Percentiles rank a stretch among this genome's conserved stretches.
Evolutionary conservation across 2,329 filamentous ascomycete genomes (phyloP).

Genomic region (Pezicula carpinea): DNA sequence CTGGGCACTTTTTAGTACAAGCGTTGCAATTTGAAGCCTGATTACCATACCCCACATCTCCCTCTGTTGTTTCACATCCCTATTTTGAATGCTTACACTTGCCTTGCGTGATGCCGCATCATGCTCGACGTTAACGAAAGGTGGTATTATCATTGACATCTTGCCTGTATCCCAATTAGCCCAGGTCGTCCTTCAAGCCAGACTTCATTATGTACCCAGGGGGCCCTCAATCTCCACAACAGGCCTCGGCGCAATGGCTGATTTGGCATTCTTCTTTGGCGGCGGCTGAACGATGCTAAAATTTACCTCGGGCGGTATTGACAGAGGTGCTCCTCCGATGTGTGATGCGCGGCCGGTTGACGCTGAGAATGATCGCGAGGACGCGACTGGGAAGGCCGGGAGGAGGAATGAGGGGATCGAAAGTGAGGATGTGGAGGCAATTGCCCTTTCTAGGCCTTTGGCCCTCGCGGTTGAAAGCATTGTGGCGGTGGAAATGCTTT

Average conservation of each 20-base stretch:
- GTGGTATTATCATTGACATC: conserved; percentile 72
- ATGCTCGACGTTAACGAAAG: conserved; percentile 68
- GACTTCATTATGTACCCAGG: conserved; percentile 50
- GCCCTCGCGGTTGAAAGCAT: conserved; percentile 65
- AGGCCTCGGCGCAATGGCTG: conserved; percentile 54
- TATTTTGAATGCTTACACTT: conserved; percentile 65
- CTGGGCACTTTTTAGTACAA: conserved; percentile 41
- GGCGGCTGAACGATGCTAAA: conserved; percentile 62
- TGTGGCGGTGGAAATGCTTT: conserved; percentile 18
- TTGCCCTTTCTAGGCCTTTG: conserved; percentile 53
- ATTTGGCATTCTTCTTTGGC: conserved; percentile 11
- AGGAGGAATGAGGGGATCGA: conserved; percentile 69
- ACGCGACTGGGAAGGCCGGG: conserved; percentile 57
- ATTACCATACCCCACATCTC: conserved; percentile 83
- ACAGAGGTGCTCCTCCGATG: conserved; percentile 76
- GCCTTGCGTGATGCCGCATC: conserved; percentile 61
- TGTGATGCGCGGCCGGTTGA: conserved; percentile 67
- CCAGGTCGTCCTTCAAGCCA: conserved; percentile 1
- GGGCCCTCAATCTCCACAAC: conserved; percentile 77
- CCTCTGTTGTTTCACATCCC: conserved; percentile 66
- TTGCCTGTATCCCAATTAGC: conserved; percentile 47
- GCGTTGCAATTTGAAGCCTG: neutral
- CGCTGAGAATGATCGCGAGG: conserved; percentile 63
- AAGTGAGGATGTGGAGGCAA: conserved; percentile 41
- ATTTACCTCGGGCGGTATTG: conserved; percentile 79